phyloP scores from a whole-genome alignment of 176 grass and related monocot species.

The Saccharum spontaneum region DNA sequence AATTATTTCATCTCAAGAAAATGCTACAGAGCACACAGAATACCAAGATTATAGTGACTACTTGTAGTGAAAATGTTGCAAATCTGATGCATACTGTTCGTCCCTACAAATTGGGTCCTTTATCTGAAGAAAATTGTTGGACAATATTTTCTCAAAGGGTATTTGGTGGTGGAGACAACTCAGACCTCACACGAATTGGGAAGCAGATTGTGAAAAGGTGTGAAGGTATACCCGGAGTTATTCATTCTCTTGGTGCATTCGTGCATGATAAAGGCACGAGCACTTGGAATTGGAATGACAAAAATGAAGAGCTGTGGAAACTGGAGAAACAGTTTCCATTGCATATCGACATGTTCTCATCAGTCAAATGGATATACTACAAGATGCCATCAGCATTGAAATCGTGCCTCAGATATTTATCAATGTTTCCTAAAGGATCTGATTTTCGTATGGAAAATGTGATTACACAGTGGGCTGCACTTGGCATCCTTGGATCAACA shows the following conservation, averaged over 20 bases:
- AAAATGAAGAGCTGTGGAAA: slow-evolving; percentile 1
- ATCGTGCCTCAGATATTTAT: slow-evolving; percentile 33
- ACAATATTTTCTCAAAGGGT: slow-evolving; percentile 23
- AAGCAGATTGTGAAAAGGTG: background rate
- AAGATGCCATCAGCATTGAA: slow-evolving; percentile 26
- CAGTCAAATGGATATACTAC: background rate
- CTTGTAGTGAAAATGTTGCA: slow-evolving; percentile 13
- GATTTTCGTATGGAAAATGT: background rate
- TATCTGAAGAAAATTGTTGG: slow-evolving; percentile 35
- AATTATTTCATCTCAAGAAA: background rate
- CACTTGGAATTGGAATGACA: background rate
- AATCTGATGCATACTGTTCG: background rate
- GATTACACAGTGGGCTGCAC: slow-evolving; percentile 21
- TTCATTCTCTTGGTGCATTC: slow-evolving; percentile 18
- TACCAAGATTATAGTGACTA: slow-evolving; percentile 38
- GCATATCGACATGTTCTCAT: slow-evolving; percentile 1
- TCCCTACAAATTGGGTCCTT: background rate
- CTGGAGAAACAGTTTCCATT: slow-evolving; percentile 7
- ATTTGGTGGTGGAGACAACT: background rate
- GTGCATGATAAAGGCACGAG: background rate
- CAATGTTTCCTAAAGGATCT: slow-evolving; percentile 18
- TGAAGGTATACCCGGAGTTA: slow-evolving; percentile 1
- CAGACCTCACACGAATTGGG: background rate
- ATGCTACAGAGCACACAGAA: background rate
- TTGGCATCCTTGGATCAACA: slow-evolving; percentile 14